Evolutionary conservation across 2,329 filamentous ascomycete species (phyloP).

Genomic region (Ceratocystis harringtonii): DNA sequence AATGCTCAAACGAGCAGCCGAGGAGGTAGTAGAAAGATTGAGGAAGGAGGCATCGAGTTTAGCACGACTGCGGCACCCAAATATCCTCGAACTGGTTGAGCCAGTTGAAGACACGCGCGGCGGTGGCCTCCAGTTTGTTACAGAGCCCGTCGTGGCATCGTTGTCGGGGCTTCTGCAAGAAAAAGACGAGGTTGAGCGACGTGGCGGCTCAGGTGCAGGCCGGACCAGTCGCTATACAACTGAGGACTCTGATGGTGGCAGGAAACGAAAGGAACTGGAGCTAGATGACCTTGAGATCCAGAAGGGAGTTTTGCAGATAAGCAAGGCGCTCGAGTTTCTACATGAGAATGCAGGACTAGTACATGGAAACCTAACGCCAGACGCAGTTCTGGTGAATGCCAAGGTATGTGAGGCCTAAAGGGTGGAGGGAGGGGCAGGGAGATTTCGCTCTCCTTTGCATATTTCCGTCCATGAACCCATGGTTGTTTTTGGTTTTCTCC

Average conservation of each 20-base stretch:
- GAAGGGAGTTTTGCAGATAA: slow-evolving; percentile 84
- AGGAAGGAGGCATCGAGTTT: slow-evolving; percentile 85
- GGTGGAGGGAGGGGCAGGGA: neutral
- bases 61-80: slow-evolving; percentile 78
- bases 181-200: slow-evolving; percentile 71
- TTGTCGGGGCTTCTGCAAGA: slow-evolving; percentile 67
- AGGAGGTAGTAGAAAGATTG: slow-evolving; percentile 80
- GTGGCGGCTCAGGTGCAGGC: slow-evolving; percentile 38
- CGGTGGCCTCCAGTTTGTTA: slow-evolving; percentile 89
- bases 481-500: too few relatives aligned
- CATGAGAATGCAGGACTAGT: slow-evolving; percentile 90
- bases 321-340: slow-evolving; percentile 85
- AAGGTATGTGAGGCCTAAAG: slow-evolving; percentile 41
- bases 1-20: slow-evolving; percentile 63
- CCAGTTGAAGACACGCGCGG: slow-evolving; percentile 87
- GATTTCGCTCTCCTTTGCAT: slow-evolving; percentile 21
- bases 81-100: slow-evolving; percentile 80
- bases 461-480: too few relatives aligned
- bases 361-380: slow-evolving; percentile 86
- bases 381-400: slow-evolving; percentile 83
- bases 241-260: slow-evolving; percentile 60
- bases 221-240: slow-evolving; percentile 66
- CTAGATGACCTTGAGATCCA: slow-evolving; percentile 97
- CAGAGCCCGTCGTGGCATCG: slow-evolving; percentile 81
- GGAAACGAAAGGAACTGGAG: slow-evolving; percentile 65